Conservation (phyloP, 371 early-diverging fungal genomes). For the Smittium culicis region DNA sequence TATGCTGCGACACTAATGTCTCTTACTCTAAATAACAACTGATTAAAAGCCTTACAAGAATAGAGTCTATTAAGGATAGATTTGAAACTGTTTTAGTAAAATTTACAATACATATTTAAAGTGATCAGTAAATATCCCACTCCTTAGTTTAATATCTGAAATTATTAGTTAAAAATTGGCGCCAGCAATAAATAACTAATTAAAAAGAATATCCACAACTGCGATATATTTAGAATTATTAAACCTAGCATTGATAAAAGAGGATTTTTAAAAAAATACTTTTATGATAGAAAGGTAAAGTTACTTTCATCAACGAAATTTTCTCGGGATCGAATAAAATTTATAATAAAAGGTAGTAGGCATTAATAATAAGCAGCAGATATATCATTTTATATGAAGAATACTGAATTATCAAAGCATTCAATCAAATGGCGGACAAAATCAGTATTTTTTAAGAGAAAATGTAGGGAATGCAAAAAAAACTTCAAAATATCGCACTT, state of each 20-base stretch:
- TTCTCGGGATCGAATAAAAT: not conserved
- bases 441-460: not conserved
- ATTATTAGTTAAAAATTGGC: no score
- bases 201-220: no score
- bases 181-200: no score
- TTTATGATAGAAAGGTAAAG: constrained; percentile 1
- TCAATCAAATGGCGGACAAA: not conserved
- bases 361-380: not conserved
- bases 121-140: no score
- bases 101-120: not conserved
- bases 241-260: not conserved
- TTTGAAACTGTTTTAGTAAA: not conserved
- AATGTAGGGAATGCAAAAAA: not conserved
- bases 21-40: not conserved
- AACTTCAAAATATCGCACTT: not conserved
- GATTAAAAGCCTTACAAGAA: not conserved
- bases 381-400: constrained; percentile 4
- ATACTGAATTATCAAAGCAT: not conserved
- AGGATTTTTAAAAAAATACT: not conserved
- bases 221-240: not conserved
- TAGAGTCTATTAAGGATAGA: not conserved
- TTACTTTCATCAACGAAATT: not conserved
- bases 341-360: not conserved
- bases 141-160: no score
- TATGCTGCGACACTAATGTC: constrained; percentile 6